Percentiles rank a stretch among this genome's conserved stretches.
These are phyloP conservation scores for Leishmania turanica DNA, from an alignment of 208 protist genomes.

Conservation along the genomic window DNA sequence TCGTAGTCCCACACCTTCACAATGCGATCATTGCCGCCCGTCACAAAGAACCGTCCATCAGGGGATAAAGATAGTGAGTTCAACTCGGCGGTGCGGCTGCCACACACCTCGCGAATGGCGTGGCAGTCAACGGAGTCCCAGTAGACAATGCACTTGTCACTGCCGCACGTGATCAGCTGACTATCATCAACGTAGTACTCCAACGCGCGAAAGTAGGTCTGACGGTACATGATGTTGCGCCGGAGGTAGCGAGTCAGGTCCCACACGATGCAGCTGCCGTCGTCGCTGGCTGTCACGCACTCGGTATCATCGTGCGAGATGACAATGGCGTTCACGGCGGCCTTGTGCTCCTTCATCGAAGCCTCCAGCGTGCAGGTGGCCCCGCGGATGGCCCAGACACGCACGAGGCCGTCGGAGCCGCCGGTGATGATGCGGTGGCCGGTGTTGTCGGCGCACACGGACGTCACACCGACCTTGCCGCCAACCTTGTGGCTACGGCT, in stretches of 20 bases:
- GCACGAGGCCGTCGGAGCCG: slow-evolving; percentile 93
- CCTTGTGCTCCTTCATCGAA: slow-evolving; percentile 97
- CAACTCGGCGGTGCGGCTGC: slow-evolving; percentile 90
- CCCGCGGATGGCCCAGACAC: slow-evolving; percentile 85
- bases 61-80: slow-evolving; percentile 90
- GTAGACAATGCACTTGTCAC: slow-evolving; percentile 94
- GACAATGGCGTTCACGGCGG: slow-evolving; percentile 85
- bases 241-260: slow-evolving; percentile 91
- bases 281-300: slow-evolving; percentile 93
- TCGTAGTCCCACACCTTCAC: slow-evolving; percentile 97
- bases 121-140: slow-evolving; percentile 96
- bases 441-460: slow-evolving; percentile 79
- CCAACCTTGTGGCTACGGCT: slow-evolving; percentile 48
- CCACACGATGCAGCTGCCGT: slow-evolving; percentile 97
- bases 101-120: slow-evolving; percentile 93
- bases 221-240: slow-evolving; percentile 95
- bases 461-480: slow-evolving; percentile 86
- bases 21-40: slow-evolving; percentile 91
- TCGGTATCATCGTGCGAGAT: slow-evolving; percentile 91
- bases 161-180: slow-evolving; percentile 95
- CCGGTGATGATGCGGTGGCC: slow-evolving; percentile 85
- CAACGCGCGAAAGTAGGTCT: slow-evolving; percentile 94
- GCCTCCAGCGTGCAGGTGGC: slow-evolving; percentile 86
- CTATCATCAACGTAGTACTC: slow-evolving; percentile 93
- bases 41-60: slow-evolving; percentile 91